Evolutionary conservation across 2,329 filamentous ascomycete genomes (phyloP).

Genomic region (Leptographium galeiforme): DNA sequence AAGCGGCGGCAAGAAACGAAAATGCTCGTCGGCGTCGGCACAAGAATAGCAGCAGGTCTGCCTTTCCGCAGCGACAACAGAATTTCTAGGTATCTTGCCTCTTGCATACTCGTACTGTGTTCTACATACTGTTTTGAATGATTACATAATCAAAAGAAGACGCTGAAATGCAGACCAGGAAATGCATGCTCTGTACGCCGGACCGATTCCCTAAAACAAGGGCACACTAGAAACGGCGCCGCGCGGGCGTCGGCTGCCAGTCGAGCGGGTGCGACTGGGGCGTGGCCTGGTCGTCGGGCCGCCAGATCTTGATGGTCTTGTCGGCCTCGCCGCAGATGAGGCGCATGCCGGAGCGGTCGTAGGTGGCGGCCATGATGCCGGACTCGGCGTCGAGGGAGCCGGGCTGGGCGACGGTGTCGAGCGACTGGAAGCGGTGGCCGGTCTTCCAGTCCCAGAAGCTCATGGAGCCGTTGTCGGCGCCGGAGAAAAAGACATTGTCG

Average conservation of each 20-base stretch:
- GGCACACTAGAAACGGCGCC: conserved; percentile 57
- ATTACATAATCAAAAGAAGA: no score
- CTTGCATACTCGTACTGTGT: no score
- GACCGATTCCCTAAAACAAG: no score
- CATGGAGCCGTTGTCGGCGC: conserved; percentile 91
- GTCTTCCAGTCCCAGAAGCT: conserved; percentile 99
- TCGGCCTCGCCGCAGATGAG: conserved; percentile 92
- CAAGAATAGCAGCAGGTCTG: no score
- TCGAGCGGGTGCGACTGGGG: conserved; percentile 82
- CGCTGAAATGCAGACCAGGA: no score
- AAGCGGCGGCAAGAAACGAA: no score
- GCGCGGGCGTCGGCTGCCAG: conserved; percentile 73
- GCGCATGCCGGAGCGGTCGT: conserved; percentile 76
- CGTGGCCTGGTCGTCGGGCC: conserved; percentile 80
- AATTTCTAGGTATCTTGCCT: no score
- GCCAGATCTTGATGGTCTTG: conserved; percentile 99
- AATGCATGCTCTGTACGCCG: no score
- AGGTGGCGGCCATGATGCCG: conserved; percentile 87
- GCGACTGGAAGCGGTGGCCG: conserved; percentile 76
- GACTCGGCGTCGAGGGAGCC: conserved; percentile 88
- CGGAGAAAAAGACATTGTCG: conserved; percentile 89
- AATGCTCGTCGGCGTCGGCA: no score
- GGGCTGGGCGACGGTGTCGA: conserved; percentile 86
- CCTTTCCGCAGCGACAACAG: no score
- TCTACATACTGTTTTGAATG: no score